Evolutionary conservation across 202 grass and related monocot species (phyloP), one percentile per base, ranked within the genome.

Genomic region (Schoenoplectus tabernaemontani): DNA sequence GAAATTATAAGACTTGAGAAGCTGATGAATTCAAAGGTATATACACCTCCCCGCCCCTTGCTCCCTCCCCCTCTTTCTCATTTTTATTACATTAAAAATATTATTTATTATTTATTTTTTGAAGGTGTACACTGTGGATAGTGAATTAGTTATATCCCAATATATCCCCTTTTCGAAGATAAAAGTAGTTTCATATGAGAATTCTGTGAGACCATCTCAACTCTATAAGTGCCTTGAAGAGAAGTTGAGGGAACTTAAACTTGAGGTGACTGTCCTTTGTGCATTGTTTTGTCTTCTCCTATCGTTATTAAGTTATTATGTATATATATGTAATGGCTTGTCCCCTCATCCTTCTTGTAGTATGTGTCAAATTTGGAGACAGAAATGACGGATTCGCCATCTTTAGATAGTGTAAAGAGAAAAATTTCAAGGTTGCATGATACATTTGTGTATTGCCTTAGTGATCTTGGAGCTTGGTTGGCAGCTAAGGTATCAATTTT

Each of bases 91-190:
- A 3, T 60, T 7, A 58, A 32, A 61, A 1, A 4, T 37, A 33
- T 23, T 26, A 38, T n/a, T 20, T 67, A 30, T 30, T 42, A 4
- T 88, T 41, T 5, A 48, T 86, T 79, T 58, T 53, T 87, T 89
- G 61, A 86, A 96, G 93, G 93, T 96, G 37, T 96, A 92, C 62
- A 96, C 93, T 67, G 93, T 96, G 47, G 50, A 32, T 0, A 93
- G 81, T n/a, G 86, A 96, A 89, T 91, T 65, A n/a, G 70, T 66
- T 30, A 57, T 96, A 47, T 82, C 75, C 5, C 46, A 87, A 33
- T 93, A 86, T 77, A 86, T 91, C 76, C 86, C 88, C 85, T 89
- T 89, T 89, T 83, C 90, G 2, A 78, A 77, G 53, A 83, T 83
- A 33, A 90, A 5, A 83, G 87, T 87, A 64, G 79, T 87, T 60